Base-by-base conservation (phyloP, 1,139 yeast genomes). In the Insectozyma bohioensis region DNA sequence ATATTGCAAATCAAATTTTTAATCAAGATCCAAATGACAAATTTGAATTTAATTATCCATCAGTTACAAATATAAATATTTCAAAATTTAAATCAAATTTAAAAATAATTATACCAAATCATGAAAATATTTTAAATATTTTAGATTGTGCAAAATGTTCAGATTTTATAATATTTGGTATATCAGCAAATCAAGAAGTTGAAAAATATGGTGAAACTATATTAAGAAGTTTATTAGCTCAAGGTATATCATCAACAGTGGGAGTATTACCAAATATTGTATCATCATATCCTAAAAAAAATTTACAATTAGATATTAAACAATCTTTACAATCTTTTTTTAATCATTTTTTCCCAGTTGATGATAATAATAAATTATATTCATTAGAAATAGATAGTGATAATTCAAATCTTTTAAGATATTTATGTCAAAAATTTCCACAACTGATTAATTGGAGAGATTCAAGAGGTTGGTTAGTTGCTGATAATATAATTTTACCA, bases 401-500 rank as follows among this genome's bases (percentile, higher is more conserved):
- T 45, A 72, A 85, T 14, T 46, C 73, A 20, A 85, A 84, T 49
- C 80, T 88, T 34, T 67, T 85, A 24, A 75, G 98, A 53, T 67
- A 72, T 3, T 51, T 94, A 24, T 85, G 95, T 52, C 97, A 92
- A 52, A 85, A 81, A 57, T 76, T 80, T 50, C 98, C 98, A 18
- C 82, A 81, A 53, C 79, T 87, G 2, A 69, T 94, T 26, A 74
- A 75, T 23, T 94, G 98, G 98, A 80, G 98, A 63, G 97, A 92
- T 48, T 65, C 80, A 16, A 72, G 98, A 54, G 94, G 95, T 6
- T 94, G 90, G 63, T 36, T 92, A 42, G 72, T 92, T 12, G 94
- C 95, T 1, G 95, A 87, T 46, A 50, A 59, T 3, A 67, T 79
- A 1, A 49, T 53, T 17, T 57, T 54, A 35, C n/a, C n/a, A n/a